Base-by-base conservation (phyloP, 2,329 filamentous ascomycete genomes). In the Calonectria hongkongensis region DNA sequence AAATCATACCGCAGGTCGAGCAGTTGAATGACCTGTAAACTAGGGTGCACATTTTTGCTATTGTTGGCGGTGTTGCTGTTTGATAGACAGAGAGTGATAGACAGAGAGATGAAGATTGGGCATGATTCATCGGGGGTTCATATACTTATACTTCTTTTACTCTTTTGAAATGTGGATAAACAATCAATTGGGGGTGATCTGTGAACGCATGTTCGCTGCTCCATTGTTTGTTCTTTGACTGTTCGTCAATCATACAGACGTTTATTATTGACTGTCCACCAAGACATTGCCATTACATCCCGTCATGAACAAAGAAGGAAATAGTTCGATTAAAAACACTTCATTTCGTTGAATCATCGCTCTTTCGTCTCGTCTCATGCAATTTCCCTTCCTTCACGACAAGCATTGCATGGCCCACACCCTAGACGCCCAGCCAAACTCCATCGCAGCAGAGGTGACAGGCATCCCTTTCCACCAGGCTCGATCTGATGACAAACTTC, bases 361-460 rank as follows among this genome's bases (percentile, higher is more conserved):
- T 48, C n/a, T 3, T 48, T 48, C 45, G 13, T 48, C 21, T 25
- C 45, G 7, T 48, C 45, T 10, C 21, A 12, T 36, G 21, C 45
- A 48, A 25, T 48, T 21, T 25, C 45, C 10, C n/a, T n/a, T 21
- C n/a, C 3, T n/a, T 21, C 45, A 7, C 45, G 43, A 21, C 6
- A 21, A 21, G n/a, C 28, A 36, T 8, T 12, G 36, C 43, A 6
- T 15, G 12, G 12, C 25, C n/a, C 51, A 39, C 3, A n/a, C n/a
- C 33, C 9, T 27, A 36, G 33, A 13, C 10, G 10, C 33, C 54
- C 12, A 30, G 25, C 27, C 28, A 43, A 28, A 33, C 8, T 12
- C 58, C 39, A 18, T 30, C 58, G n/a, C 62, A 66, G 62, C 68
- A 70, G 12, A 30, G 16, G n/a, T 33, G 60, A n/a, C 68, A 70